Percentiles rank a stretch among this genome's conserved stretches.
These are phyloP conservation scores for Dioscorea dumetorum DNA, from an alignment of 106 monocot genomes.

Conservation along the genomic window DNA sequence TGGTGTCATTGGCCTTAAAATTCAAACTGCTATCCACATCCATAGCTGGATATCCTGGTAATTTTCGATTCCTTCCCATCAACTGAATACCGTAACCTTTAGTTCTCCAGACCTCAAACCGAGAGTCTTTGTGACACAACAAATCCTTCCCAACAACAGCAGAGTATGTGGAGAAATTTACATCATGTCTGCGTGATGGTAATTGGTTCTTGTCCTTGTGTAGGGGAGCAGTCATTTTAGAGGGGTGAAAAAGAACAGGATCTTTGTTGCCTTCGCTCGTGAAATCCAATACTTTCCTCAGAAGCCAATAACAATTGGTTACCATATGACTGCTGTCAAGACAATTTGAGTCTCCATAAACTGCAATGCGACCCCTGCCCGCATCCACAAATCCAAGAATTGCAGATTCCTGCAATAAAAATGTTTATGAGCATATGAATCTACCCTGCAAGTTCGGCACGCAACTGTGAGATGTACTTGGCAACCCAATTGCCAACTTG, in stretches of 20 bases:
- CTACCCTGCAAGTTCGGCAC: no score
- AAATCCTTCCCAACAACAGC: constrained; percentile 71
- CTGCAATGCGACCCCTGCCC: constrained; percentile 64
- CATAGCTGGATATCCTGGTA: constrained; percentile 56
- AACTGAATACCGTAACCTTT: constrained; percentile 65
- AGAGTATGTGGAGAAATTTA: constrained; percentile 88
- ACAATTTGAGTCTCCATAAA: constrained; percentile 98
- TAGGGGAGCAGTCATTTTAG: constrained; percentile 48
- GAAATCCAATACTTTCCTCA: constrained; percentile 83
- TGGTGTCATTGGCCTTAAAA: constrained; percentile 12
- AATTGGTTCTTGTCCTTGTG: constrained; percentile 32
- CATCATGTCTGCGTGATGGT: constrained; percentile 78
- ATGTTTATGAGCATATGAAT: no score
- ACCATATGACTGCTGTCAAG: constrained; percentile 99
- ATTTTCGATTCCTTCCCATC: constrained; percentile 53
- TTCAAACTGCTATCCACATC: constrained; percentile 22
- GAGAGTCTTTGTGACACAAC: constrained; percentile 72
- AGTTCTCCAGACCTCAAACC: constrained; percentile 87
- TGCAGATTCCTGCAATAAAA: constrained; percentile 26
- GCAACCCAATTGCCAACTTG: no score
- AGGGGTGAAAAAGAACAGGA: constrained; percentile 76
- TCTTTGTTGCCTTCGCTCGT: constrained; percentile 62
- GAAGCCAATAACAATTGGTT: constrained; percentile 92
- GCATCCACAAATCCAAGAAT: constrained; percentile 78
- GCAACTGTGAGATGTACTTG: no score